Base-by-base conservation (phyloP, 2,329 filamentous ascomycete species). In the Colletotrichum destructivum region DNA sequence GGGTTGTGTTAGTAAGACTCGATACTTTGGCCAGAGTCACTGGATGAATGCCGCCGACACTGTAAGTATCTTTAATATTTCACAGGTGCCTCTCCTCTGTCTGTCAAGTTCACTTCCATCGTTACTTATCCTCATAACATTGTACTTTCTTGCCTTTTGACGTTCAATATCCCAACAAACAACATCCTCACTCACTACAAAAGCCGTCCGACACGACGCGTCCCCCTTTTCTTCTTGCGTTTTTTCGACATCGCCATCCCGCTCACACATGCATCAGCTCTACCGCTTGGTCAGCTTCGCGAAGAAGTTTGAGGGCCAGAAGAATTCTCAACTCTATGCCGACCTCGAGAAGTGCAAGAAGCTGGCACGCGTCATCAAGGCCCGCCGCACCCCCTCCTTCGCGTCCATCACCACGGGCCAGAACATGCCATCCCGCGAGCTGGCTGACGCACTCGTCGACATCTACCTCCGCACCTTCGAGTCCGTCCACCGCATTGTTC, bases 381-480 rank as follows among this genome's bases (percentile, higher is more conserved):
- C 79, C 6, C 78, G 81, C 35, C 82, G 85, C 2, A 72, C 76
- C 1, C 81, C 81, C 12, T 76, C 79, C 16, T 67, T 86, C 35
- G 23, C 31, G 42, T 79, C 81, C 3, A 62, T 78, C 26, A 79
- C 82, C 16, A 76, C 85, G 3, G 84, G 86, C 16, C 77, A 79
- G 47, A 78, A 80, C 4, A 80, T 86, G 9, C 84, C 85, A 0
- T 51, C 78, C 0, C 78, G 80, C 13, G 77, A 78, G 0, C 71
- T 88, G 0, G 84, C 86, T 0, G 88, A 90, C 69, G 78, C 83
- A 62, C 82, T 91, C 1, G 80, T 90, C 18, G 81, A 86, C 11
- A 78, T 81, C 40, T 91, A 91, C 79, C 79, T 92, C 21, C 81
- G 87, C 59, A 87, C 86, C 0, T 85, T 88, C 52, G 89, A 91